Percentiles rank a stretch among this genome's conserved stretches.
These are phyloP conservation scores for Candida nanaspora DNA, from an alignment of 805 yeast genomes.

Conservation along the genomic window DNA sequence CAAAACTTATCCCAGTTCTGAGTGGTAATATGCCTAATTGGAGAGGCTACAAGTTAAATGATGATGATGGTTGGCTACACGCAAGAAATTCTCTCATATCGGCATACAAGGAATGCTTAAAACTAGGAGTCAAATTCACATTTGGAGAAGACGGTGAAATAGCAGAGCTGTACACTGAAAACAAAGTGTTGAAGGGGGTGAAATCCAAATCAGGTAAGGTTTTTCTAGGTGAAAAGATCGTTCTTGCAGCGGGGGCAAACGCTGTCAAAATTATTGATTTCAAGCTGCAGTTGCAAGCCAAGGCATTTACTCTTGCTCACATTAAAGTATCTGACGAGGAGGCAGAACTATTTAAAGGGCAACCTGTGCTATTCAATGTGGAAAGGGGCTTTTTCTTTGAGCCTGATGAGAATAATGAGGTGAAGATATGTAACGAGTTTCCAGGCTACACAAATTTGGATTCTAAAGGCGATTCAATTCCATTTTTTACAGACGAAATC, in stretches of 20 bases:
- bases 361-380: constrained; percentile 30
- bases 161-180: constrained; percentile 5
- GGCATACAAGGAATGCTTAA: constrained; percentile 20
- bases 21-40: constrained; percentile 11
- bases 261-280: constrained; percentile 28
- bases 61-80: constrained; percentile 30
- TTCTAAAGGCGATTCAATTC: constrained; percentile 17
- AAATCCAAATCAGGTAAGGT: constrained; percentile 20
- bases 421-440: constrained; percentile 33
- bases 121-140: constrained; percentile 26
- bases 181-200: constrained; percentile 25
- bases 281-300: constrained; percentile 29
- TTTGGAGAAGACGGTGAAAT: constrained; percentile 19
- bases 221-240: constrained; percentile 18
- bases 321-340: constrained; percentile 28
- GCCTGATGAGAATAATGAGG: constrained; percentile 28
- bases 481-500: constrained; percentile 21
- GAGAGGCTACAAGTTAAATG: constrained; percentile 26
- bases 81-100: constrained; percentile 26
- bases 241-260: constrained; percentile 35
- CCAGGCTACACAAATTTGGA: constrained; percentile 28
- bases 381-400: constrained; percentile 37
- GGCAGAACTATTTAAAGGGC: constrained; percentile 20
- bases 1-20: neutral
- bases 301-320: constrained; percentile 36